phyloP scores from a whole-genome alignment of 192 early-diverging fungal genomes.

The Mortierella claussenii region DNA sequence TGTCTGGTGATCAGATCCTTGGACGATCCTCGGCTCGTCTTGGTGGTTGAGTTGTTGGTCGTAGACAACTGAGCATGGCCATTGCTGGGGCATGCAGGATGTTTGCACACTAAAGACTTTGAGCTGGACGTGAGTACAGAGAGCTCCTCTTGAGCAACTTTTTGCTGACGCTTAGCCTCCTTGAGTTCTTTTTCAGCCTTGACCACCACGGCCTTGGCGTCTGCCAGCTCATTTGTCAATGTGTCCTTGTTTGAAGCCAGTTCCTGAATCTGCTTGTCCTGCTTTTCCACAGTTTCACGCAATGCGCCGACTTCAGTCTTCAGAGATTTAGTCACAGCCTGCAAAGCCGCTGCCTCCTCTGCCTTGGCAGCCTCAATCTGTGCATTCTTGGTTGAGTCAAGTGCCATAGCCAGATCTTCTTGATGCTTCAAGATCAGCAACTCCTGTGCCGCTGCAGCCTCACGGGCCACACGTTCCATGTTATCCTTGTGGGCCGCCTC shows the following conservation, averaged over 20 bases:
- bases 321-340: neutral
- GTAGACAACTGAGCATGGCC: neutral
- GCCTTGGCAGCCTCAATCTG: neutral
- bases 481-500: conserved; percentile 23
- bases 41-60: neutral
- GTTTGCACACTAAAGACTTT: neutral
- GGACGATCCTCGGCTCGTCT: neutral
- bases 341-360: conserved; percentile 2
- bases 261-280: conserved; percentile 4
- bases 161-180: neutral
- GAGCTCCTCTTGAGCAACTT: neutral
- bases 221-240: neutral
- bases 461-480: conserved; percentile 24
- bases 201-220: neutral
- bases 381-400: neutral
- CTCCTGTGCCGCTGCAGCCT: conserved; percentile 33
- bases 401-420: conserved; percentile 21
- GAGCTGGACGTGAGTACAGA: conserved; percentile 17
- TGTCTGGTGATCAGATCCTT: conserved; percentile 1
- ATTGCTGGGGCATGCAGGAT: conserved; percentile 5
- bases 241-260: conserved; percentile 5
- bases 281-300: conserved; percentile 10
- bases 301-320: conserved; percentile 3
- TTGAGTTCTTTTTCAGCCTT: conserved; percentile 12
- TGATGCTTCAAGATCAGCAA: conserved; percentile 19